phyloP scores from a whole-genome alignment of 768 basidiomycete genomes.

The Tephrocybe sp. region DNA sequence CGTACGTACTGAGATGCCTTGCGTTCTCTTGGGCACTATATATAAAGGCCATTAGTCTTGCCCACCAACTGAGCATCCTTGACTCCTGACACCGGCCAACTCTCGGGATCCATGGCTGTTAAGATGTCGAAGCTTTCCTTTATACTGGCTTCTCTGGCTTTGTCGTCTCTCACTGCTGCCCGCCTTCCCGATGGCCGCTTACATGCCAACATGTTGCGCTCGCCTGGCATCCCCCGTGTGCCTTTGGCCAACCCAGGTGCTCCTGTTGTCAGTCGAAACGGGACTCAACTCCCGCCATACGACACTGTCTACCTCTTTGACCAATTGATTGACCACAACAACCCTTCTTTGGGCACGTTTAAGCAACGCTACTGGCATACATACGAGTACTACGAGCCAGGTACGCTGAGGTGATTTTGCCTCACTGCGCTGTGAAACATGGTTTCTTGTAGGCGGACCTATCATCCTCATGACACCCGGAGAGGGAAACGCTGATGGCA shows the following conservation, averaged over 20 bases:
- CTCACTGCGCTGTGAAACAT: background rate
- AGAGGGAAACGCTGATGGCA: constrained; percentile 56
- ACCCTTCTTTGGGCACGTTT: constrained; percentile 70
- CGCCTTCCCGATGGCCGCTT: constrained; percentile 37
- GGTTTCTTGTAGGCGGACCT: constrained; percentile 47
- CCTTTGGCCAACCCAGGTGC: constrained; percentile 22
- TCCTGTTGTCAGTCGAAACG: constrained; percentile 43
- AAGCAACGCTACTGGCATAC: constrained; percentile 74
- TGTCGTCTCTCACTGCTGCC: constrained; percentile 23
- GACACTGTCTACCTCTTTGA: constrained; percentile 55
- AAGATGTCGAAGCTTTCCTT: constrained; percentile 19
- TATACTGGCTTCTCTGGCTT: constrained; percentile 18
- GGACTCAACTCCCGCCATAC: constrained; percentile 43
- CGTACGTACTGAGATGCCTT: constrained; percentile 9
- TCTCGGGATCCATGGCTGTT: constrained; percentile 1
- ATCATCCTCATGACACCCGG: constrained; percentile 69
- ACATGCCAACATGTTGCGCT: constrained; percentile 42
- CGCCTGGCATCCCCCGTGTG: constrained; percentile 36
- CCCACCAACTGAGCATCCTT: background rate
- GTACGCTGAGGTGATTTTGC: constrained; percentile 23
- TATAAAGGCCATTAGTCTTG: constrained; percentile 5
- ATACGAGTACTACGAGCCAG: constrained; percentile 62
- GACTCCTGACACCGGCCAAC: background rate
- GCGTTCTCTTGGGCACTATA: background rate
- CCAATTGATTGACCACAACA: constrained; percentile 54